phyloP scores from a whole-genome alignment of 1,284 basidiomycete species.

The Butyriboletus appendiculatus region DNA sequence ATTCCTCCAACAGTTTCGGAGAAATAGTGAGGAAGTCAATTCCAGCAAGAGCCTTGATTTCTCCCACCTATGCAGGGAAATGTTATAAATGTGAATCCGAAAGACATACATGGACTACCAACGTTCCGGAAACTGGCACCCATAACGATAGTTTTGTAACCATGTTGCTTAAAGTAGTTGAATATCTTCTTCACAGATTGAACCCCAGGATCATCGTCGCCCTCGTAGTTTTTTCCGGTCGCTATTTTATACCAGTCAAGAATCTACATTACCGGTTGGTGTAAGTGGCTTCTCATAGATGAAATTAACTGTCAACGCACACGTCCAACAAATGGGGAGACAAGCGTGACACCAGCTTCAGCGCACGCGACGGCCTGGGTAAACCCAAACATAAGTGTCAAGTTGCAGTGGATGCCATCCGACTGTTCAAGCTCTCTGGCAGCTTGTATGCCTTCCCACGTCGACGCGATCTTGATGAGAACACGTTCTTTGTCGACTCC shows the following conservation, averaged over 20 bases:
- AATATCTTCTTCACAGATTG: constrained; percentile 94
- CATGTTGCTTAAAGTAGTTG: constrained; percentile 99
- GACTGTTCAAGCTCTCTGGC: constrained; percentile 93
- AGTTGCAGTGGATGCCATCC: constrained; percentile 95
- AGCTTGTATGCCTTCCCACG: constrained; percentile 99
- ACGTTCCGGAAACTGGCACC: constrained; percentile 98
- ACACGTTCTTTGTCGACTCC: constrained; percentile 92
- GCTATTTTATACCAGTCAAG: constrained; percentile 95
- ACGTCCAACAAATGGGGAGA: constrained; percentile 98
- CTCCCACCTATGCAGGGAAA: constrained; percentile 58
- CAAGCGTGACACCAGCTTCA: constrained; percentile 95
- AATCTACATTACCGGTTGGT: constrained; percentile 52
- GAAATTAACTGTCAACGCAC: constrained; percentile 45
- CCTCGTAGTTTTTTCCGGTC: constrained; percentile 82
- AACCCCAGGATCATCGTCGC: constrained; percentile 94
- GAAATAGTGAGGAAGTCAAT: constrained; percentile 97
- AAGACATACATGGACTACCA: constrained; percentile 27
- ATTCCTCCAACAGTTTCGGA: constrained; percentile 87
- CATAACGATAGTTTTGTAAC: constrained; percentile 99
- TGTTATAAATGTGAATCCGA: neutral
- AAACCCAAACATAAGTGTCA: constrained; percentile 98
- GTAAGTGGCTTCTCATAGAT: neutral
- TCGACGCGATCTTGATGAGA: constrained; percentile 98
- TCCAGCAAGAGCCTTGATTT: constrained; percentile 94
- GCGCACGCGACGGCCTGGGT: constrained; percentile 97